These are phyloP conservation scores for Tilletia walkeri DNA, from an alignment of 1,284 basidiomycete species.

Conservation along the genomic window DNA sequence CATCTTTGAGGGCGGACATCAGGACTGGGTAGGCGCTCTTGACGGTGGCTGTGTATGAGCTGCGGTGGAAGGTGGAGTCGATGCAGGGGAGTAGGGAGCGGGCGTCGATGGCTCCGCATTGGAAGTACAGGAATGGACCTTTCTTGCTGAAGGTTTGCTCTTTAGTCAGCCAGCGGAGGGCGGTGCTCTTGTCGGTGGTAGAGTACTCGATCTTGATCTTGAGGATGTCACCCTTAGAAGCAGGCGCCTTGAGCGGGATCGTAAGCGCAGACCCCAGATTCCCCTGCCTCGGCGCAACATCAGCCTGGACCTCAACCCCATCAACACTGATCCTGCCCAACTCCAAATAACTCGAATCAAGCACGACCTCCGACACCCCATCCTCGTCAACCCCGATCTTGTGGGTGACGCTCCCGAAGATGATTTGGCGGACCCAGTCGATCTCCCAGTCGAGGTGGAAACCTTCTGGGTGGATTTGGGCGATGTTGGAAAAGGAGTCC, in stretches of 20 bases:
- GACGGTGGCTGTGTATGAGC: conserved; percentile 50
- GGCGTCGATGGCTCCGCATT: conserved; percentile 71
- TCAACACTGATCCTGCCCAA: conserved; percentile 65
- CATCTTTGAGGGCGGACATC: conserved; percentile 52
- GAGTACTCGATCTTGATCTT: conserved; percentile 54
- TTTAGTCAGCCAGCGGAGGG: conserved; percentile 89
- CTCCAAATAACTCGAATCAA: conserved; percentile 76
- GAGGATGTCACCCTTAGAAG: conserved; percentile 38
- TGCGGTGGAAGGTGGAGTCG: conserved; percentile 52
- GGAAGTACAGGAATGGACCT: conserved; percentile 81
- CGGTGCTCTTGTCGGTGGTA: conserved; percentile 75
- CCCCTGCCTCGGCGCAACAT: conserved; percentile 60
- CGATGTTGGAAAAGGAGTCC: conserved; percentile 47
- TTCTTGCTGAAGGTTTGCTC: conserved; percentile 83
- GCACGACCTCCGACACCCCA: conserved; percentile 68
- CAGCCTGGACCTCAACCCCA: conserved; percentile 61
- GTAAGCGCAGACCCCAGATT: conserved; percentile 57
- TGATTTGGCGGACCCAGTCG: conserved; percentile 69
- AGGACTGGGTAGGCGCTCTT: conserved; percentile 46
- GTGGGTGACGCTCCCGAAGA: conserved; percentile 74
- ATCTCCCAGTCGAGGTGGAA: conserved; percentile 73
- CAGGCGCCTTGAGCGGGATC: conserved; percentile 52
- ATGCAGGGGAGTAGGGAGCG: conserved; percentile 46
- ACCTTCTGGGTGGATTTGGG: conserved; percentile 39
- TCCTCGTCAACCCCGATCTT: conserved; percentile 65